Base-by-base conservation (phyloP, 257 asterid genomes). In the Haberlea rhodopensis region DNA sequence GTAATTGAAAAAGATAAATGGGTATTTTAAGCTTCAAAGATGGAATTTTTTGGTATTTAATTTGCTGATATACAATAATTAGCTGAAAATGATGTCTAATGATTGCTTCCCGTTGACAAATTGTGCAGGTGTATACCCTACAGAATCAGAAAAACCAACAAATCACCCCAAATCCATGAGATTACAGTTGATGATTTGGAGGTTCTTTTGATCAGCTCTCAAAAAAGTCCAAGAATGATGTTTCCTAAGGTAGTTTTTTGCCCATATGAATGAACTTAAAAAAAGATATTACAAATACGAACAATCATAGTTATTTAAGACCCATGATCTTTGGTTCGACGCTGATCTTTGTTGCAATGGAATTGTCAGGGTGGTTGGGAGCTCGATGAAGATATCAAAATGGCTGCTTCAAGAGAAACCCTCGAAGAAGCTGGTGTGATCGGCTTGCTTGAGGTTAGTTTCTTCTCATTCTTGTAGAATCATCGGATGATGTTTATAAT, bases 321-420 rank as follows among this genome's bases (percentile, higher is more conserved):
- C 13, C 20, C 37, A 10, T 27, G 10, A 64, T 26, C 53, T 18
- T 69, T 57, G 29, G 56, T 57, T 68, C 80, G 55, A 74, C 74
- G 61, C 78, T 75, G 54, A 64, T 58, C 22, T 59, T 70, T n/a
- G n/a, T 22, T 74, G 70, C 40, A 9, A 67, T 51, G 45, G 60
- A 73, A 26, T 64, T 43, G 28, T 71, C 70, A 82, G 85, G 98
- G 98, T 76, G 95, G 98, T 68, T 91, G 98, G 98, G 98, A 91
- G 82, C 82, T 78, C 25, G 98, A 91, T 69, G 98, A 86, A 68
- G 72, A 88, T 54, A 81, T 86, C 71, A 84, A 85, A 82, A 79
- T 88, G 68, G 98, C 98, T 5, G 98, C 98, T 26, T 56, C 73
- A 15, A 65, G 98, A 53, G 98, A 91, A 78, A 91, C 96, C 32